A percentile compares a stretch with the other conserved stretches of the same genome.
These are phyloP conservation scores for Mucor sp. DNA, from an alignment of 371 early-diverging fungal genomes.

Conservation along the genomic window DNA sequence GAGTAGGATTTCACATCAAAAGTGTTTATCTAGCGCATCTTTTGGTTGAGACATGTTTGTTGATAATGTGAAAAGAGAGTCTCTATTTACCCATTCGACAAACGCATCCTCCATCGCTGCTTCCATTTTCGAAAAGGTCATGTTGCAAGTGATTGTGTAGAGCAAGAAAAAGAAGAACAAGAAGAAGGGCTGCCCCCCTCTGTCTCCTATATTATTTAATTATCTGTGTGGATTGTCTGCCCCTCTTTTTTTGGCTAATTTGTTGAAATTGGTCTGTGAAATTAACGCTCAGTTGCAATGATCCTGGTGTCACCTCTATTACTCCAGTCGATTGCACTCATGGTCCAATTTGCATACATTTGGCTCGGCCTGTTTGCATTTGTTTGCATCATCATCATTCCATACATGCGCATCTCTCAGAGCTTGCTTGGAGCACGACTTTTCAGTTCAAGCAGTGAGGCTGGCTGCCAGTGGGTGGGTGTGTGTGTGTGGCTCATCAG, in stretches of 20 bases:
- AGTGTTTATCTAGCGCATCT: conserved; percentile 65
- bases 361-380: not conserved
- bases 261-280: conserved; percentile 1
- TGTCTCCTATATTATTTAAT: conserved; percentile 1
- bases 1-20: conserved; percentile 67
- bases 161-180: conserved; percentile 4
- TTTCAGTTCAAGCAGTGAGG: not conserved
- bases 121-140: conserved; percentile 55
- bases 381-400: not conserved
- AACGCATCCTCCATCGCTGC: conserved; percentile 56
- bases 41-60: conserved; percentile 3
- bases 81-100: conserved; percentile 53
- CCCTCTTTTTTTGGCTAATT: conserved; percentile 2
- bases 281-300: not conserved
- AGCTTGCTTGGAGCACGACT: not conserved
- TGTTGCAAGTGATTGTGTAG: not conserved
- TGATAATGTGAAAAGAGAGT: not conserved
- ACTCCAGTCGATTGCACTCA: not conserved
- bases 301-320: conserved; percentile 4
- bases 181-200: not conserved
- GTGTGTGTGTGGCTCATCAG: conserved; percentile 1
- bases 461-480: not conserved
- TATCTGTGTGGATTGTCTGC: not conserved
- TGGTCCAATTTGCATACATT: not conserved
- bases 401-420: not conserved